Percentiles rank a stretch among this genome's conserved stretches.
Evolutionary conservation across 768 basidiomycete genomes (phyloP).

Genomic region (Grammothele lineata): DNA sequence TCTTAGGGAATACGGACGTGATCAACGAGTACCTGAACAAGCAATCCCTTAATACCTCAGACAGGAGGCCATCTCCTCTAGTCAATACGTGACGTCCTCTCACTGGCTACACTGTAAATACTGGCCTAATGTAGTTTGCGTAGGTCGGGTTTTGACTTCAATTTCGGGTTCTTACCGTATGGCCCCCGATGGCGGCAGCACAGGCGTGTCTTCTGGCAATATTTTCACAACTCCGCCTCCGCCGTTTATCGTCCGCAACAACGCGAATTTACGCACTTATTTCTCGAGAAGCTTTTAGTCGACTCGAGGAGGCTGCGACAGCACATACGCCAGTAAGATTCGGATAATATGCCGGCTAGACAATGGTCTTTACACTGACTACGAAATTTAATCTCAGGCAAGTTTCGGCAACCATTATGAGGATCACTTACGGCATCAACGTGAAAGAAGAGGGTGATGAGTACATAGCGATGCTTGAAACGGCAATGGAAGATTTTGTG

Average conservation of each 20-base stretch:
- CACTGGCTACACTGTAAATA: not conserved
- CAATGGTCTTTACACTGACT: too few relatives aligned
- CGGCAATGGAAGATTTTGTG: too few relatives aligned
- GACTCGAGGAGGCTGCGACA: not conserved
- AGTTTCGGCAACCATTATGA: too few relatives aligned
- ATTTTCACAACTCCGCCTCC: not conserved
- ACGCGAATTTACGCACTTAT: not conserved
- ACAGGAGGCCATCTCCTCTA: slow-evolving; percentile 12
- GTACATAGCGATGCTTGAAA: too few relatives aligned
- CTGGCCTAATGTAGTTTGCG: not conserved
- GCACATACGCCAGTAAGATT: slow-evolving; percentile 8
- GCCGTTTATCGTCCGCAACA: not conserved
- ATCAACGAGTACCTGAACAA: slow-evolving; percentile 15
- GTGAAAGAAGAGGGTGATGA: too few relatives aligned
- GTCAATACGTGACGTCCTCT: slow-evolving; percentile 13
- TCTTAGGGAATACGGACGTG: slow-evolving; percentile 4
- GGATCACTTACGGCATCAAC: too few relatives aligned
- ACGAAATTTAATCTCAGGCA: too few relatives aligned
- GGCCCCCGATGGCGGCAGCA: slow-evolving; percentile 9
- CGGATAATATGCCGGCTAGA: too few relatives aligned
- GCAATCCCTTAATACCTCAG: slow-evolving; percentile 15
- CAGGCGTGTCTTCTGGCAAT: slow-evolving; percentile 5
- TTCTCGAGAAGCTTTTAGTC: not conserved
- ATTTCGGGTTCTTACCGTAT: slow-evolving; percentile 5
- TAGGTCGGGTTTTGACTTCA: slow-evolving; percentile 1